Conservation (phyloP, 2,329 filamentous ascomycete species). For the Zymoseptoria ardabiliae region DNA sequence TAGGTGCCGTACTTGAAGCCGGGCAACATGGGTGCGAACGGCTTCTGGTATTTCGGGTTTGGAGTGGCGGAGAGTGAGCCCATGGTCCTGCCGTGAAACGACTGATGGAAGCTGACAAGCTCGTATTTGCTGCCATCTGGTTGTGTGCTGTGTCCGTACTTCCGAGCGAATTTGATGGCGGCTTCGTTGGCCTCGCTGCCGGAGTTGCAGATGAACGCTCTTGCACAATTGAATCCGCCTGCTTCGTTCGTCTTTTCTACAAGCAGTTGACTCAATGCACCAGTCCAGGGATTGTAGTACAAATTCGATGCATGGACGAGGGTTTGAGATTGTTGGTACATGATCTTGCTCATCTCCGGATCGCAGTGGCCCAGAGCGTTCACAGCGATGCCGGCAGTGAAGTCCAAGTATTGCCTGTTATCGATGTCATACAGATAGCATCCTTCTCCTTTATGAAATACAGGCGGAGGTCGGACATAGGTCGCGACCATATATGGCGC, state of each 20-base stretch:
- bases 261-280: constrained; percentile 75
- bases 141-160: constrained; percentile 60
- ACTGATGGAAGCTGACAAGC: constrained; percentile 81
- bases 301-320: constrained; percentile 91
- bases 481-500: constrained; percentile 91
- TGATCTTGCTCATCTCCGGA: constrained; percentile 63
- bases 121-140: constrained; percentile 58
- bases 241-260: constrained; percentile 72
- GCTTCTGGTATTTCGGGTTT: constrained; percentile 94
- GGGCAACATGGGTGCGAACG: constrained; percentile 91
- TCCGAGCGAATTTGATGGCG: constrained; percentile 92
- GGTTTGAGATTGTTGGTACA: constrained; percentile 60
- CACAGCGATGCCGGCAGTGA: constrained; percentile 93
- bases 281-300: constrained; percentile 95
- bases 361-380: constrained; percentile 90
- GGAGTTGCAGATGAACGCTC: constrained; percentile 92
- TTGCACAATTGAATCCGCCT: constrained; percentile 70
- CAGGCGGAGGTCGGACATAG: constrained; percentile 80
- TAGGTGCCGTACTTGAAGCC: constrained; percentile 81
- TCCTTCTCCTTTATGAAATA: constrained; percentile 83
- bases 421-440: constrained; percentile 87
- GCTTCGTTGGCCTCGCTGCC: constrained; percentile 97
- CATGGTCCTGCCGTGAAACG: constrained; percentile 96
- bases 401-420: constrained; percentile 82
- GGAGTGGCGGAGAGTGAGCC: constrained; percentile 90